Conservation (phyloP, 2,329 filamentous ascomycete genomes). For the Cytospora schulzeri region DNA sequence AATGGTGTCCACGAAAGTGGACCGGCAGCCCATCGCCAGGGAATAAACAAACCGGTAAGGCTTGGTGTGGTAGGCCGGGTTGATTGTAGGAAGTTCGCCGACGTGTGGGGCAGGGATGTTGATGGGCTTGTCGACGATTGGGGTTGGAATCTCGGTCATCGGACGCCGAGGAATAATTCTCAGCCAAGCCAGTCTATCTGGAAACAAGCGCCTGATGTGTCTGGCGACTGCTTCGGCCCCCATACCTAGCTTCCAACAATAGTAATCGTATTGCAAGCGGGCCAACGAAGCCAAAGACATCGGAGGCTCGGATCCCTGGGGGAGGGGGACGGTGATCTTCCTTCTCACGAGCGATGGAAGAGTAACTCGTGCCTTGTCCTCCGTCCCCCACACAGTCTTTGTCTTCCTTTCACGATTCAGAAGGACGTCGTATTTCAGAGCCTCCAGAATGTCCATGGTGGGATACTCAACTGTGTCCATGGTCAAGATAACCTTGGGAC, state of each 20-base stretch:
- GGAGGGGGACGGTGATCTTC: constrained; percentile 42
- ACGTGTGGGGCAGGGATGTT: constrained; percentile 55
- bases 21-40: constrained; percentile 56
- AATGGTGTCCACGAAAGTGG: constrained; percentile 63
- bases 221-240: background rate
- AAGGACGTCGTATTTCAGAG: constrained; percentile 71
- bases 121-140: constrained; percentile 31
- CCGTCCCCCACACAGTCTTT: constrained; percentile 45
- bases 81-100: constrained; percentile 69
- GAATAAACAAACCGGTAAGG: constrained; percentile 65
- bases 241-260: background rate
- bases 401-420: constrained; percentile 53
- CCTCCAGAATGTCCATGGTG: constrained; percentile 64
- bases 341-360: constrained; percentile 47
- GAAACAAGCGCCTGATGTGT: background rate
- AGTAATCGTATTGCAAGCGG: background rate
- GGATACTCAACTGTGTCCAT: constrained; percentile 65
- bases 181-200: background rate
- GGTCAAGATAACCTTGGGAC: background rate
- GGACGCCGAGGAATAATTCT: background rate
- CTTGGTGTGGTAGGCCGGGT: constrained; percentile 54
- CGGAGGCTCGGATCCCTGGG: background rate
- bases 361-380: constrained; percentile 41
- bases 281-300: background rate
- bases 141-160: background rate